A percentile compares a stretch with the other conserved stretches of the same genome.
phyloP scores from a whole-genome alignment of 768 basidiomycete genomes.

The Suillus subalutaceus region DNA sequence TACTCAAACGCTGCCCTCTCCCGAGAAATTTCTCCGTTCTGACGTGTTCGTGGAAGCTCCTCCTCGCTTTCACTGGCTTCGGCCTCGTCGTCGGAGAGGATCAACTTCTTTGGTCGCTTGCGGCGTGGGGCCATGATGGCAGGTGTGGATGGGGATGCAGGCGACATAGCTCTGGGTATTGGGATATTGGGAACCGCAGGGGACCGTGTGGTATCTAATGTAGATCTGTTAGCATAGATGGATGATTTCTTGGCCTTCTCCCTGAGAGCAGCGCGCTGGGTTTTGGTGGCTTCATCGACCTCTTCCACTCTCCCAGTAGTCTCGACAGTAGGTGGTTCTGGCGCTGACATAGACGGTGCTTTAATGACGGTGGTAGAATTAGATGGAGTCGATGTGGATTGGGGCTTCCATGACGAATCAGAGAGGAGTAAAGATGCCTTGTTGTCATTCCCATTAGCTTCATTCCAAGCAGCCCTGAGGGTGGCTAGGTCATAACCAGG shows the following conservation, averaged over 20 bases:
- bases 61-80: conserved; percentile 54
- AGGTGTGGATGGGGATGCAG: conserved; percentile 46
- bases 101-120: conserved; percentile 58
- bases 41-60: conserved; percentile 38
- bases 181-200: conserved; percentile 36
- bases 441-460: conserved; percentile 61
- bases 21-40: conserved; percentile 39
- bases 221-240: conserved; percentile 72
- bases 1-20: conserved; percentile 63
- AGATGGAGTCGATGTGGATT: conserved; percentile 25
- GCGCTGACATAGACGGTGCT: conserved; percentile 10
- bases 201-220: conserved; percentile 47
- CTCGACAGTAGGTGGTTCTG: conserved; percentile 30
- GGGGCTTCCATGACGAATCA: conserved; percentile 57
- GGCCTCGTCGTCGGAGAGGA: conserved; percentile 70
- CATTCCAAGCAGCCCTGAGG: conserved; percentile 69
- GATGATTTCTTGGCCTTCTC: conserved; percentile 84
- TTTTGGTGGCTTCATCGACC: conserved; percentile 72
- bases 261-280: conserved; percentile 61
- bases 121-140: conserved; percentile 42
- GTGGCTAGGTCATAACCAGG: conserved; percentile 41
- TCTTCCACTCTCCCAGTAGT: conserved; percentile 68
- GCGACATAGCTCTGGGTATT: conserved; percentile 38
- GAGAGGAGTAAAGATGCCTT: conserved; percentile 60
- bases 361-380: conserved; percentile 14